Evolutionary conservation across 305 asterid genomes (phyloP), one percentile per base, ranked within the genome.

Genomic region (Solanum hybrid): DNA sequence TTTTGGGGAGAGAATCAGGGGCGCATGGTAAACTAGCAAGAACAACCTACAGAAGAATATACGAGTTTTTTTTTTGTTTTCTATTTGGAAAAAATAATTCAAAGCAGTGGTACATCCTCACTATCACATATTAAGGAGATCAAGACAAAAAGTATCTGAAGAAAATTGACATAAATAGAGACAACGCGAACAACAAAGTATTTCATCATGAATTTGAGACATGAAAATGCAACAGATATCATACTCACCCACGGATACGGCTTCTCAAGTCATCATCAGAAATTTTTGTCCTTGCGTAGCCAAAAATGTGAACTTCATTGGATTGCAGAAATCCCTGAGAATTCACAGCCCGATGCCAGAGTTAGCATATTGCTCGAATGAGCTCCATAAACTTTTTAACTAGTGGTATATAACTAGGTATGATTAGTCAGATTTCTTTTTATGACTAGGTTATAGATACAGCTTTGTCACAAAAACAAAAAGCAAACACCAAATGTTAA

Each of bases 231-330:
- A 85, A 51, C 0, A 57, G 5, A 57, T 57, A 85, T 20, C 5
- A n/a, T 26, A 85, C 96, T 92, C 91, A 97, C 99, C 97, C 98
- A 79, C 91, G 93, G 90, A 97, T 94, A 81, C 98, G 98, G 88
- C 94, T 92, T 90, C 97, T 94, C 91, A 97, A 90, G 64, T 96
- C 98, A 40, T 94, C 93, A 71, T 95, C 98, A 28, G 98, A 90
- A 89, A 97, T 94, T 94, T 96, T 96, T 86, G 97, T 94, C 93
- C 99, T 94, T 90, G 98, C 97, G 90, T 96, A 97, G 26, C 99
- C 99, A 89, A 97, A 97, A 89, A 97, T 96, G 95, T 95, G 96
- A 91, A 97, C 99, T 88, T 97, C 98, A 81, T 95, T 90, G 46
- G 94, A 92, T 90, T 89, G 93, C 92, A 97, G 91, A 91, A 97